Evolutionary conservation across 306 rosid species (phyloP).

Genomic region (Citrullus amarus): DNA sequence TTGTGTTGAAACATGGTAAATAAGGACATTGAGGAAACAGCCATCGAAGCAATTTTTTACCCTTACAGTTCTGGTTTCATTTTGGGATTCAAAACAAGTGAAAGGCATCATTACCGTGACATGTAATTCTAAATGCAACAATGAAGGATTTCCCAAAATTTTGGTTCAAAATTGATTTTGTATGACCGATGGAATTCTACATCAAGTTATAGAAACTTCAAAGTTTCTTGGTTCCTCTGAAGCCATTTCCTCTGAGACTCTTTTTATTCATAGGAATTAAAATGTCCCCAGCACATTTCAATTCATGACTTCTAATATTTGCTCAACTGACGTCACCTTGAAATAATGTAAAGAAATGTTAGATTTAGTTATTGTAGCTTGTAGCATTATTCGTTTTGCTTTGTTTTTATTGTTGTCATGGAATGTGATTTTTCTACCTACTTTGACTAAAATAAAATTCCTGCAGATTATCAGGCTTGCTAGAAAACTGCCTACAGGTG

Average conservation of each 20-base stretch:
- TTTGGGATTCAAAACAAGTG: neutral
- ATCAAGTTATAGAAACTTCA: neutral
- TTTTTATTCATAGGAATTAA: neutral
- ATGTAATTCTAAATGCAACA: neutral
- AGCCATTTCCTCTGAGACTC: neutral
- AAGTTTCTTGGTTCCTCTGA: neutral
- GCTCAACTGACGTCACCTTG: neutral
- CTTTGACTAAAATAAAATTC: conserved; percentile 8
- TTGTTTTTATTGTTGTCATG: neutral
- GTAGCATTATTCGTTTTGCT: neutral
- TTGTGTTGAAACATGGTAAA: neutral
- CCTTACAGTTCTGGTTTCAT: neutral
- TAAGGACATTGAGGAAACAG: neutral
- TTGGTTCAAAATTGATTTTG: neutral
- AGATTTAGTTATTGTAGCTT: neutral
- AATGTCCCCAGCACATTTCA: neutral
- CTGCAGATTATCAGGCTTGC: conserved; percentile 80
- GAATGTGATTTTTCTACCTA: neutral
- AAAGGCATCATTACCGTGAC: neutral
- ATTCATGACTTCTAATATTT: neutral
- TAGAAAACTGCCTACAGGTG: conserved; percentile 84
- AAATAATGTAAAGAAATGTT: neutral
- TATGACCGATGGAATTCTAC: neutral
- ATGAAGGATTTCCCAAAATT: neutral
- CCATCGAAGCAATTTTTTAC: neutral